A percentile compares a stretch with the other conserved stretches of the same genome.
Conservation (phyloP, 129 eudicot species). For the Tagetes patula region DNA sequence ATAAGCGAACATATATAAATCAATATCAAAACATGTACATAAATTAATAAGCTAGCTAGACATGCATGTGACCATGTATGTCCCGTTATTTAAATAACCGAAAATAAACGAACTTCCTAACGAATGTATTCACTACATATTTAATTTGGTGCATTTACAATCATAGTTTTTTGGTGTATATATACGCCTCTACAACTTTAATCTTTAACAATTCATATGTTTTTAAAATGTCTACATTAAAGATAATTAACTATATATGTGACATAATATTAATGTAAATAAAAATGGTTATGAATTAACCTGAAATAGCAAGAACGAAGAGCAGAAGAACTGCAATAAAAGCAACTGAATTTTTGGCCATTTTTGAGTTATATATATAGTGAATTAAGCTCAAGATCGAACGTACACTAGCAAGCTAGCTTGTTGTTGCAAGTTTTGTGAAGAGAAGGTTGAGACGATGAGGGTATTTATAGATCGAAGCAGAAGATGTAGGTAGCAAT, state of each 20-base stretch:
- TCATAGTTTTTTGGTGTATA: too few species aligned
- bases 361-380: neutral
- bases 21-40: too few species aligned
- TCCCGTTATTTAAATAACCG: too few species aligned
- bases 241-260: neutral
- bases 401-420: too few species aligned
- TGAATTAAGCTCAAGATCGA: neutral
- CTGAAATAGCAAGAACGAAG: conserved; percentile 28
- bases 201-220: neutral
- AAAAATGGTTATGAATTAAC: neutral
- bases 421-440: neutral
- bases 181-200: neutral
- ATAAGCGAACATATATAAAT: too few species aligned
- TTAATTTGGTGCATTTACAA: too few species aligned
- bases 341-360: conserved; percentile 4
- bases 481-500: neutral
- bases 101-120: too few species aligned
- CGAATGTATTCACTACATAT: too few species aligned
- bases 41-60: too few species aligned
- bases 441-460: neutral
- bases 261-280: neutral
- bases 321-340: conserved; percentile 7
- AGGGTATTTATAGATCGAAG: conserved; percentile 14
- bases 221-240: neutral
- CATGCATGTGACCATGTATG: too few species aligned